These are phyloP conservation scores for Pezicula neosporulosa DNA, from an alignment of 2,329 filamentous ascomycete species.

Conservation along the genomic window DNA sequence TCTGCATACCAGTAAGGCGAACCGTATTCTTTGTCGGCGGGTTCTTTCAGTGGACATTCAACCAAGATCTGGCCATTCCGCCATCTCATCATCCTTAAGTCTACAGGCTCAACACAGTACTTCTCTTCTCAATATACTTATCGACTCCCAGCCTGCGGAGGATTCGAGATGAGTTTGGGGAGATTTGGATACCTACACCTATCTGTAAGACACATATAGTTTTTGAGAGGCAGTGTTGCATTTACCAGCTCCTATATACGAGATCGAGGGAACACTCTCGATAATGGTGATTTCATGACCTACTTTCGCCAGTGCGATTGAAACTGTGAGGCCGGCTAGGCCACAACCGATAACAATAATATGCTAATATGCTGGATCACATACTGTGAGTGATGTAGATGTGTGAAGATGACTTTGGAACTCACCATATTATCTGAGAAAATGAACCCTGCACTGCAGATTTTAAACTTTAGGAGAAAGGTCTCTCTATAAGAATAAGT, in stretches of 20 bases:
- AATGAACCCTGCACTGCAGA: no score
- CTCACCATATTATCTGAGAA: no score
- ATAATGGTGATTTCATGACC: slow-evolving; percentile 16
- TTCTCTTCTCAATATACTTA: slow-evolving; percentile 11
- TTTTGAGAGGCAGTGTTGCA: background rate
- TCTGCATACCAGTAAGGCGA: slow-evolving; percentile 12
- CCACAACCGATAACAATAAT: slow-evolving; percentile 15
- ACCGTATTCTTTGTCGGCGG: slow-evolving; percentile 9
- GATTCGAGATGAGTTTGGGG: slow-evolving; percentile 13
- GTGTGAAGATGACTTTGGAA: no score
- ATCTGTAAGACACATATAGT: background rate
- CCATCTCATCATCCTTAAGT: slow-evolving; percentile 17
- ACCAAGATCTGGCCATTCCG: slow-evolving; percentile 12
- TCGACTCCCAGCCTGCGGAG: slow-evolving; percentile 12
- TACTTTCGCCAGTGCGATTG: slow-evolving; percentile 11
- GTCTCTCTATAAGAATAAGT: no score
- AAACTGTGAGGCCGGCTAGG: slow-evolving; percentile 14
- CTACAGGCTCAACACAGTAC: slow-evolving; percentile 12
- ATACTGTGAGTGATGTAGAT: no score
- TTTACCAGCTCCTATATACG: slow-evolving; percentile 17
- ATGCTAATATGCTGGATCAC: slow-evolving; percentile 13
- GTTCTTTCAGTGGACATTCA: slow-evolving; percentile 13
- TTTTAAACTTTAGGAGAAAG: no score
- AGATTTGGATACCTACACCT: slow-evolving; percentile 11
- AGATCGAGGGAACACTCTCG: slow-evolving; percentile 11